phyloP scores from a whole-genome alignment of 2,329 filamentous ascomycete genomes.

The Pseudocercospora macadamiae region DNA sequence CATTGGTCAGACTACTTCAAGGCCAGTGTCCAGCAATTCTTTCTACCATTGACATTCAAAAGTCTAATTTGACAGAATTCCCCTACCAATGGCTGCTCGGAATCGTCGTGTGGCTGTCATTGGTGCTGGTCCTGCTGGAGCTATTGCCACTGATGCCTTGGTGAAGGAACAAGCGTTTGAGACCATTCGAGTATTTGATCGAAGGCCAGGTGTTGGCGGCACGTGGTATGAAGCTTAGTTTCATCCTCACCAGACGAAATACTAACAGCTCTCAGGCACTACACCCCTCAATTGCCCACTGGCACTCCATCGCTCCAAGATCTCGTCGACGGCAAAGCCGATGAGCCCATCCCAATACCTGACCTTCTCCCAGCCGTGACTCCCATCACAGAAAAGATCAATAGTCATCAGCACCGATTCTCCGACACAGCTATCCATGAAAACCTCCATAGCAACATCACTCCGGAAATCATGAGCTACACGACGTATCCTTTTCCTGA shows the following conservation, averaged over 20 bases:
- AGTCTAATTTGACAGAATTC: background rate
- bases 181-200: conserved; percentile 5
- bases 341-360: background rate
- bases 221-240: background rate
- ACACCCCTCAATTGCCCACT: background rate
- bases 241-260: background rate
- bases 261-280: background rate
- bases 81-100: background rate
- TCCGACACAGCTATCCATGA: background rate
- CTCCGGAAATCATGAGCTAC: conserved; percentile 1
- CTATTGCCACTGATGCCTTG: conserved; percentile 7
- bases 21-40: background rate
- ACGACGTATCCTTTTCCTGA: background rate
- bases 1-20: background rate
- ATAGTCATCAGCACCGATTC: conserved; percentile 6
- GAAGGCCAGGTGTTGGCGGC: conserved; percentile 2
- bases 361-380: background rate
- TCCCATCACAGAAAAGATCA: background rate
- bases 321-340: conserved; percentile 1
- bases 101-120: conserved; percentile 1
- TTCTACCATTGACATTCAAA: background rate
- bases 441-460: conserved; percentile 5
- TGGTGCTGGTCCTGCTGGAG: conserved; percentile 9
- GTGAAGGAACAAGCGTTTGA: conserved; percentile 12
- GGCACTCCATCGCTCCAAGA: conserved; percentile 4